These are phyloP conservation scores for Trichocladium antarcticum DNA, from an alignment of 495 filamentous ascomycete species.

Conservation along the genomic window DNA sequence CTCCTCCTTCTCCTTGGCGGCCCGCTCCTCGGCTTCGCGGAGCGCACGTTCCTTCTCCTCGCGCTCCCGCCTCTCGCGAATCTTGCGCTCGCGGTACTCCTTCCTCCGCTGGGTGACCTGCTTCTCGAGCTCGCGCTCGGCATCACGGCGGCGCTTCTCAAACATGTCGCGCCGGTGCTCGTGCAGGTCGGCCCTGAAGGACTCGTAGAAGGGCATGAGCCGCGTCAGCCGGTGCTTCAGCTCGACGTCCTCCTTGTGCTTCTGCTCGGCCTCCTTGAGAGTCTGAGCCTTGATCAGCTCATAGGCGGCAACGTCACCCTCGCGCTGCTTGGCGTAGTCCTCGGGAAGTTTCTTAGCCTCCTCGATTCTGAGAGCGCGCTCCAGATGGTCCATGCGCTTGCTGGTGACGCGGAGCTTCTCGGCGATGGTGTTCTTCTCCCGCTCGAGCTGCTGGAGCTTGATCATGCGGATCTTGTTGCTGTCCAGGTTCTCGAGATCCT, in stretches of 20 bases:
- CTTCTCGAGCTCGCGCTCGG: conserved; percentile 78
- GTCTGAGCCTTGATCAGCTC: conserved; percentile 65
- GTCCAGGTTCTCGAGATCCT: conserved; percentile 68
- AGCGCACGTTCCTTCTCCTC: conserved; percentile 66
- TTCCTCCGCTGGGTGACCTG: conserved; percentile 77
- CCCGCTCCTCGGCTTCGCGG: conserved; percentile 77
- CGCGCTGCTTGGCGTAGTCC: conserved; percentile 77
- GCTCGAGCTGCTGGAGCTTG: conserved; percentile 89
- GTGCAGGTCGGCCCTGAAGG: conserved; percentile 65
- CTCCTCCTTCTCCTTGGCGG: conserved; percentile 70
- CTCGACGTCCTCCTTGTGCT: conserved; percentile 78
- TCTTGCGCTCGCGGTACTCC: conserved; percentile 64
- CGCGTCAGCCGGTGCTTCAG: conserved; percentile 83
- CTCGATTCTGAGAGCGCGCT: conserved; percentile 91
- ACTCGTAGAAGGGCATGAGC: conserved; percentile 69
- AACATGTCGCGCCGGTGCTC: conserved; percentile 89
- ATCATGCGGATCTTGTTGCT: conserved; percentile 79
- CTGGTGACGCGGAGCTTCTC: conserved; percentile 83
- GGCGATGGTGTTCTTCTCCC: conserved; percentile 88
- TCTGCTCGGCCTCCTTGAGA: conserved; percentile 65
- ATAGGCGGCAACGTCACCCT: conserved; percentile 68
- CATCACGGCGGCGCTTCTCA: conserved; percentile 79
- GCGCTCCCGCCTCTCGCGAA: conserved; percentile 64
- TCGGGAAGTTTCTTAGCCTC: conserved; percentile 81
- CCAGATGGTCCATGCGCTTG: conserved; percentile 94